A percentile compares a stretch with the other conserved stretches of the same genome.
These are phyloP conservation scores for Neodidymelliopsis sp. DNA, from an alignment of 2,329 filamentous ascomycete species.

Conservation along the genomic window DNA sequence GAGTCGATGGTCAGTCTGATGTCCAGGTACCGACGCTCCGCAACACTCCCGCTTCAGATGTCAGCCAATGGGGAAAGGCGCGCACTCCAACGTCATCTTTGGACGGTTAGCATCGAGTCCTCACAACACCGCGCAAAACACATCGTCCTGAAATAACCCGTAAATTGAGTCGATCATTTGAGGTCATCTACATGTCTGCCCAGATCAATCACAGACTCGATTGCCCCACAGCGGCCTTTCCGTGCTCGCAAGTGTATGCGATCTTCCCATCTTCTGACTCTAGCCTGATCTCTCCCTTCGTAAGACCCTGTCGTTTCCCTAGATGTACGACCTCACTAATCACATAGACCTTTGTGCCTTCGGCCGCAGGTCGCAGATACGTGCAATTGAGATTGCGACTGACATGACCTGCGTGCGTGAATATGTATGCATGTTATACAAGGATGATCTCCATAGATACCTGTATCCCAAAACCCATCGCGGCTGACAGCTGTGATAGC, in stretches of 20 bases:
- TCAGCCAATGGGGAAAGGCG: constrained; percentile 12
- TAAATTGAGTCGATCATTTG: no score
- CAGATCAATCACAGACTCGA: constrained; percentile 26
- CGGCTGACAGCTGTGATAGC: constrained; percentile 42
- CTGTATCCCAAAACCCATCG: constrained; percentile 53
- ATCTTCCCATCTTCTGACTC: constrained; percentile 46
- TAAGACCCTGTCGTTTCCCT: constrained; percentile 52
- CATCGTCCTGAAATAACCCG: no score
- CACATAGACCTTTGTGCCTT: constrained; percentile 51
- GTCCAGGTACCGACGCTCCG: constrained; percentile 17
- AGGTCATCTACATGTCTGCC: no score
- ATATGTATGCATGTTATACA: not conserved
- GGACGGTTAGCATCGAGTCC: not conserved
- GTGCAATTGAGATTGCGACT: constrained; percentile 52
- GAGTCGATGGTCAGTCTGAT: constrained; percentile 18
- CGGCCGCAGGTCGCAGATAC: constrained; percentile 53
- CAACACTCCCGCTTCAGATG: constrained; percentile 1
- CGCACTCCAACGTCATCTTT: constrained; percentile 21
- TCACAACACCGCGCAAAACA: no score
- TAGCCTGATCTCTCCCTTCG: constrained; percentile 52
- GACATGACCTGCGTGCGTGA: constrained; percentile 47
- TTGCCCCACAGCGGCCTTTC: constrained; percentile 40
- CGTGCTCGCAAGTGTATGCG: constrained; percentile 51
- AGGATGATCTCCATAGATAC: not conserved
- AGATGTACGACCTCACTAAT: constrained; percentile 56